Conservation (phyloP, 148 eudicot genomes). For the Fagopyrum esculentum region DNA sequence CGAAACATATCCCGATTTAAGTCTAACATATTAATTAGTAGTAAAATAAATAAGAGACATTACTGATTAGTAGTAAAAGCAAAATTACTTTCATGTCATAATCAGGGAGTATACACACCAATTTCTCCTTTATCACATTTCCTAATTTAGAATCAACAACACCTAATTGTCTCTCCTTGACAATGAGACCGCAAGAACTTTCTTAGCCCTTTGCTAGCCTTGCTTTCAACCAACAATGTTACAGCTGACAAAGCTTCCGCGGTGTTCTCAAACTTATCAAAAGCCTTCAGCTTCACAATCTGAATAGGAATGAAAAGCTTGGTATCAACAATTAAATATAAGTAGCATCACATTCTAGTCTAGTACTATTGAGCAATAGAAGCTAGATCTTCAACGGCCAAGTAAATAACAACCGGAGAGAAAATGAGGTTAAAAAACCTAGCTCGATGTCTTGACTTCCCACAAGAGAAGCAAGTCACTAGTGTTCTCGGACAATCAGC, state of each 20-base stretch:
- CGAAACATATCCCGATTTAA: too few relatives aligned
- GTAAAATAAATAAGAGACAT: neutral
- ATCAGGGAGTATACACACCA: slow-evolving; percentile 30
- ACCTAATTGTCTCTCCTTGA: slow-evolving; percentile 63
- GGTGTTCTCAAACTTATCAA: slow-evolving; percentile 90
- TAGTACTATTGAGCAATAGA: neutral
- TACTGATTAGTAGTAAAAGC: neutral
- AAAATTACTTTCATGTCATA: neutral
- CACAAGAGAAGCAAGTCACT: too few relatives aligned
- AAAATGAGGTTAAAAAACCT: neutral
- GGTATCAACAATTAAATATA: neutral
- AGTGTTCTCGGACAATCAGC: too few relatives aligned
- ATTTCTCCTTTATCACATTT: slow-evolving; percentile 78
- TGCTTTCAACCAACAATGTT: slow-evolving; percentile 70
- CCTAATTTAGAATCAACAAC: slow-evolving; percentile 97
- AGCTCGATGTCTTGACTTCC: too few relatives aligned
- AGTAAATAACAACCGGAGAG: neutral
- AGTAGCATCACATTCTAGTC: neutral
- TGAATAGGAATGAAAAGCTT: slow-evolving; percentile 14
- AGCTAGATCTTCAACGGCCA: neutral
- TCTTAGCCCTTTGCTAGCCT: slow-evolving; percentile 79
- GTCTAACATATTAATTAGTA: too few relatives aligned
- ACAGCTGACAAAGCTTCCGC: slow-evolving; percentile 79
- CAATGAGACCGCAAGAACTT: slow-evolving; percentile 84
- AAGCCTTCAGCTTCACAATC: slow-evolving; percentile 90